Evolutionary conservation across 1,284 basidiomycete species (phyloP), one percentile per base, ranked within the genome.

Genomic region (Ceratorhiza oryzae-sativae): DNA sequence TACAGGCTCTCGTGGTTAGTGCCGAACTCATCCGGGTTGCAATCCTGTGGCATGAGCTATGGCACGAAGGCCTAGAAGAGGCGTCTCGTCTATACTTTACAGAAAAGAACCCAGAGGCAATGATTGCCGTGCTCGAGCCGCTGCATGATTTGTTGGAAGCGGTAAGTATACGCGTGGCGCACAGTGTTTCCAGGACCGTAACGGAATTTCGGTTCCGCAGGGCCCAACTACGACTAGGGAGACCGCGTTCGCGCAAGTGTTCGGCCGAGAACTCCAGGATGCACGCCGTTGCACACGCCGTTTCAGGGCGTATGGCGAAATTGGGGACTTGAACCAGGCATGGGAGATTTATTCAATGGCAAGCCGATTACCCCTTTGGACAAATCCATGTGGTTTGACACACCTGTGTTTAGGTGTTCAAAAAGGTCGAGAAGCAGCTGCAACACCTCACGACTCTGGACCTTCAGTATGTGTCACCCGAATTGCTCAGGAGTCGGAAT

Each of bases 11-110:
- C 70, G 81, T 98, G 20, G 95, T 99, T 79, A 94, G 93, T 79
- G 90, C 94, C 58, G 97, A 99, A 80, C 87, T 99, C 36, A 98
- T 99, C 76, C 90, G 97, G 15, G 95, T 98, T 2, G 97, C 97
- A 1, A 99, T 99, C 75, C 84, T 99, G 20, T 99, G 97, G 97
- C 96, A 99, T 78, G 97, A 99, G 80, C 86, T 97, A 78, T 99
- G 97, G 97, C 95, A 98, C 78, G 97, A 99, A 83, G 96, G 95
- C 13, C 84, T 99, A 25, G 97, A 99, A 82, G 97, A 99, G 81
- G 97, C 97, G 1, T 98, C 96, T 12, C 88, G 97, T 63, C 84
- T 97, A 61, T 99, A 97, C 83, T 99, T 97, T 83, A 97, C 95
- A 20, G 97, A 99, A 78, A 94, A 96, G 80, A 98, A 99, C 80